Base-by-base conservation (phyloP, 768 basidiomycete species). In the Candolleomyces aberdarensis region DNA sequence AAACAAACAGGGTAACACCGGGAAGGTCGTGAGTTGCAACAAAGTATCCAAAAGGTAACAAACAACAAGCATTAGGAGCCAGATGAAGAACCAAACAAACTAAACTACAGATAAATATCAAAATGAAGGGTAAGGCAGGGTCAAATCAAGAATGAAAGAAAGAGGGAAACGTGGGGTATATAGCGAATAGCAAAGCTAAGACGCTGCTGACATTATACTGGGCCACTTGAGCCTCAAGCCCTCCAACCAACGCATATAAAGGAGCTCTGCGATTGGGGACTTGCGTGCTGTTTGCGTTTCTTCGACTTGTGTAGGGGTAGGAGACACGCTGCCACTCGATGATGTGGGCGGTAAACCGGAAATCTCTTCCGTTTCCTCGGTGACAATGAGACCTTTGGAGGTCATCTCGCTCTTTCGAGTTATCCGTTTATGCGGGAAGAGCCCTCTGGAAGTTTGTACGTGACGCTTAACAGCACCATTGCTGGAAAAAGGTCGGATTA, bases 191-290 rank as follows among this genome's bases (percentile, higher is more conserved):
- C 26, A 11, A 50, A 50, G 26, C n/a, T 19, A 50, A 50, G 49
- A 15, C n/a, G n/a, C 11, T 15, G 49, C 49, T 13, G 77, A 82
- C 66, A 78, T 74, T 54, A 92, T 80, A 67, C 80, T 90, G 5
- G 92, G 92, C 94, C 94, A 96, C 72, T 93, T 95, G 69, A 95
- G 78, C 74, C 86, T 89, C 57, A 97, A 75, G 3, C 95, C 95
- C 69, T 97, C 92, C 26, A 98, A 78, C 96, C 96, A 98, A 53
- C 96, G 86, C 83, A 96, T 88, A 72, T 98, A 98, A n/a, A 98
- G 78, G 64, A 98, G 82, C 71, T 98, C 96, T 20, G 94, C 92
- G 31, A 98, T 94, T 6, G 96, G 94, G 58, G 93, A 95, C 71
- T 88, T 90, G 63, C 85, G 83, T 5, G 71, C 66, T 2, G 68